Evolutionary conservation across 345 rosid genomes (phyloP), one percentile per base, ranked within the genome.

Genomic region (Litchi chinensis): DNA sequence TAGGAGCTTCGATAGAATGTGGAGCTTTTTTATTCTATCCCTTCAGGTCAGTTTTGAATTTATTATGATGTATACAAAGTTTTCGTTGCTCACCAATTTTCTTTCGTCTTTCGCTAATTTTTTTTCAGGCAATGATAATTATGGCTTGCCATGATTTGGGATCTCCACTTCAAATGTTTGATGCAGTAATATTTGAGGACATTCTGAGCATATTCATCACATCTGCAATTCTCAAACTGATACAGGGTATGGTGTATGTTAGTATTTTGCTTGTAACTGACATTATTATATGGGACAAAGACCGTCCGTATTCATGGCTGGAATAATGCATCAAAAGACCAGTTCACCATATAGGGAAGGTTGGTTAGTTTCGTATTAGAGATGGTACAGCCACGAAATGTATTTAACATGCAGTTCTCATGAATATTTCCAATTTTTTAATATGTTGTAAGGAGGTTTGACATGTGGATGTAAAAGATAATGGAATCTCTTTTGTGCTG

Each of bases 1-100:
- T 82, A 85, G 99, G 83, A 93, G 99, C 89, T 95, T 95, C 86
- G 98, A 92, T 80, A 88, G 99, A 85, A 91, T 93, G 97, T 95
- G 99, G 99, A 89, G 87, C 79, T 92, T 93, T 88, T 93, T 90
- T 87, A 89, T 95, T 80, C 73, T 95, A 87, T 88, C 96, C 73
- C 95, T 95, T 79, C 99, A 95, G 98, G 99, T 93, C 81, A 68
- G 80, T 74, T 65, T 75, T 56, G 56, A 50, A 11, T 68, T 37
- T 18, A 43, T 32, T 24, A 9, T 4, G 57, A 60, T 64, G 68
- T 52, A 41, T 6, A 18, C n/a, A 67, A 48, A 32, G 50, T 48
- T 15, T 50, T 22, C 50, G 77, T 65, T 68, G 32, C 32, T 56
- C 16, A 66, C 43, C 28, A 19, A 46, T 70, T 40, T 69, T 56